These are phyloP conservation scores for Trametes sanguinea DNA, from an alignment of 768 basidiomycete genomes.

Conservation along the genomic window DNA sequence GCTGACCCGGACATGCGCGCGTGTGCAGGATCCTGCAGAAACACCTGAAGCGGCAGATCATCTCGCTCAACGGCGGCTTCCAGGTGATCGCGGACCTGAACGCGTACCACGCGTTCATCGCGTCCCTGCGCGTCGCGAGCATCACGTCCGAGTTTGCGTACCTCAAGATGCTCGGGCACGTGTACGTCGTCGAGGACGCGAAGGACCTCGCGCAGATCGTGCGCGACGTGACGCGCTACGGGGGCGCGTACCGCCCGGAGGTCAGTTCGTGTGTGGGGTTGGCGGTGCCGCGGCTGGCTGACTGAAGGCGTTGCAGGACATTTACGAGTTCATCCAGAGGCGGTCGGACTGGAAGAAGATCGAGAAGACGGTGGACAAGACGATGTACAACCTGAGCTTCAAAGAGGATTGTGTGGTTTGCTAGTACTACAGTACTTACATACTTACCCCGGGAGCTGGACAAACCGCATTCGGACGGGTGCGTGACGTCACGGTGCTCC, in stretches of 20 bases:
- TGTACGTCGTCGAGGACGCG: conserved; percentile 93
- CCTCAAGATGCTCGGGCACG: conserved; percentile 96
- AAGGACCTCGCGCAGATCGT: conserved; percentile 97
- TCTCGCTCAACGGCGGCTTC: conserved; percentile 91
- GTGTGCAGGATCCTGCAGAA: conserved; percentile 82
- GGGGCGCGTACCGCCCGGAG: conserved; percentile 93
- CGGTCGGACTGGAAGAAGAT: conserved; percentile 99
- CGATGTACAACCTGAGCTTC: conserved; percentile 91
- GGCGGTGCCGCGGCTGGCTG: no score
- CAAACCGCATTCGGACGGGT: neutral
- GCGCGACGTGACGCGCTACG: conserved; percentile 91
- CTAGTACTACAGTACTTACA: conserved; percentile 2
- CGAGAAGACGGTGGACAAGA: conserved; percentile 92
- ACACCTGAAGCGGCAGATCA: conserved; percentile 96
- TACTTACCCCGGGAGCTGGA: no score
- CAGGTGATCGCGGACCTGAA: conserved; percentile 97
- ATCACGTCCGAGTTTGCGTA: conserved; percentile 90
- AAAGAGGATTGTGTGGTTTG: conserved; percentile 77
- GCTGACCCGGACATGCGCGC: no score
- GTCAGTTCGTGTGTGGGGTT: conserved; percentile 45
- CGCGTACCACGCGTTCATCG: conserved; percentile 86
- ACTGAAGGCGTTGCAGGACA: conserved; percentile 52
- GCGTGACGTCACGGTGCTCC: conserved; percentile 11
- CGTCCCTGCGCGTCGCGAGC: conserved; percentile 76
- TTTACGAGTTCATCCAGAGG: conserved; percentile 95